A percentile compares a stretch with the other conserved stretches of the same genome.
phyloP scores from a whole-genome alignment of 228 moss, liverwort and hornwort genomes.

The Sphagnum magellanicum region DNA sequence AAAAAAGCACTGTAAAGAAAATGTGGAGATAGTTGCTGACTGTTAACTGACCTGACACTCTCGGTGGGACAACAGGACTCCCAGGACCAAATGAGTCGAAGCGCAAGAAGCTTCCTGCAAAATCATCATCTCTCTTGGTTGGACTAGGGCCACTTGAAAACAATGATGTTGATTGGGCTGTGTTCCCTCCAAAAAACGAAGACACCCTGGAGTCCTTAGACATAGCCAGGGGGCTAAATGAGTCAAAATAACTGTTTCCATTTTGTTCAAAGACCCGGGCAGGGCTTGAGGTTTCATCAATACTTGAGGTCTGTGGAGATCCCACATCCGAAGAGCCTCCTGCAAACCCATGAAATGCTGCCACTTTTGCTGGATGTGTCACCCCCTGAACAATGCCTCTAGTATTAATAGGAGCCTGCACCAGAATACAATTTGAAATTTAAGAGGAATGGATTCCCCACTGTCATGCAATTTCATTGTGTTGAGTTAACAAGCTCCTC shows the following conservation, averaged over 20 bases:
- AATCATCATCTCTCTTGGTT: slow-evolving; percentile 14
- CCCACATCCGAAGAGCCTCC: slow-evolving; percentile 46
- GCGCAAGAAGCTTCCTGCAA: slow-evolving; percentile 26
- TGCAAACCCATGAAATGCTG: slow-evolving; percentile 22
- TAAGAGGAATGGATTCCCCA: too few species aligned
- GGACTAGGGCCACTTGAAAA: slow-evolving; percentile 39
- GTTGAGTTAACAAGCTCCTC: not conserved
- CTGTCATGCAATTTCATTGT: too few species aligned
- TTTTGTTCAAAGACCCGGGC: slow-evolving; percentile 34
- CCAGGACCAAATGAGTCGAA: slow-evolving; percentile 56
- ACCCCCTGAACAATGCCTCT: slow-evolving; percentile 15
- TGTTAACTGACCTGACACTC: slow-evolving; percentile 36
- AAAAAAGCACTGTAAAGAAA: not conserved
- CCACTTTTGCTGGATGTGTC: slow-evolving; percentile 46
- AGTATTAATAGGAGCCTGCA: slow-evolving; percentile 49
- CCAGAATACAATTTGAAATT: not conserved
- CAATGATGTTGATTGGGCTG: slow-evolving; percentile 25
- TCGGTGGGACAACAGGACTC: slow-evolving; percentile 25
- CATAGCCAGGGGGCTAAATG: slow-evolving; percentile 28
- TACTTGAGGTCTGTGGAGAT: slow-evolving; percentile 45
- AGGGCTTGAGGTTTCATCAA: slow-evolving; percentile 54
- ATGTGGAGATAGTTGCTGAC: not conserved
- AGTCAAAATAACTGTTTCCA: slow-evolving; percentile 21
- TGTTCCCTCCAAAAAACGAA: slow-evolving; percentile 34
- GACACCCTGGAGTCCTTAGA: slow-evolving; percentile 43